These are phyloP conservation scores for Sporothrix euskadiensis DNA, from an alignment of 2,329 filamentous ascomycete genomes.

Conservation along the genomic window DNA sequence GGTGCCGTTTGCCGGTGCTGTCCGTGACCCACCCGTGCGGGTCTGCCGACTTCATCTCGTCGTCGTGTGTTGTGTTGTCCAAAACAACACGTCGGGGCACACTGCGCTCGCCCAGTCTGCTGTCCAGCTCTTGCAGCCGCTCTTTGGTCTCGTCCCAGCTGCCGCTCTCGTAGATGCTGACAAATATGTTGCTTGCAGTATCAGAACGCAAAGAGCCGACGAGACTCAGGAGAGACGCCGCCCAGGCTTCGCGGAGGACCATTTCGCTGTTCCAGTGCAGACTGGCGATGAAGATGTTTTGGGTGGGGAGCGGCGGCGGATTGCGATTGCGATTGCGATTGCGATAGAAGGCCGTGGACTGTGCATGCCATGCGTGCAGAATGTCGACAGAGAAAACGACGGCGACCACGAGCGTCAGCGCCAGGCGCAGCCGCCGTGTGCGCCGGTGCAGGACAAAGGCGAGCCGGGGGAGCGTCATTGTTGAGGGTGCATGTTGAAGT, in stretches of 20 bases:
- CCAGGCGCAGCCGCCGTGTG: neutral
- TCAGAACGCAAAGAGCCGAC: neutral
- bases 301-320: neutral
- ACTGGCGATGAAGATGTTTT: constrained; percentile 9
- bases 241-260: neutral
- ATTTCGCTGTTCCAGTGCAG: constrained; percentile 8
- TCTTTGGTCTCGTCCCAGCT: constrained; percentile 3
- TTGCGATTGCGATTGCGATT: neutral
- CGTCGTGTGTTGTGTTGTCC: constrained; percentile 4
- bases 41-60: neutral
- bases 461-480: neutral
- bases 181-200: neutral
- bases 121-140: neutral
- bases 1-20: neutral
- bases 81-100: neutral
- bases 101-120: neutral
- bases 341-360: neutral
- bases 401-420: neutral
- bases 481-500: too few species aligned
- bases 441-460: neutral
- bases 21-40: neutral
- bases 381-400: neutral
- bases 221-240: neutral
- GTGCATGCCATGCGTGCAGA: neutral
- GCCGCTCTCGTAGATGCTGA: constrained; percentile 16